phyloP scores from a whole-genome alignment of 176 grass and related monocot species.

The Oryza rufipogon region DNA sequence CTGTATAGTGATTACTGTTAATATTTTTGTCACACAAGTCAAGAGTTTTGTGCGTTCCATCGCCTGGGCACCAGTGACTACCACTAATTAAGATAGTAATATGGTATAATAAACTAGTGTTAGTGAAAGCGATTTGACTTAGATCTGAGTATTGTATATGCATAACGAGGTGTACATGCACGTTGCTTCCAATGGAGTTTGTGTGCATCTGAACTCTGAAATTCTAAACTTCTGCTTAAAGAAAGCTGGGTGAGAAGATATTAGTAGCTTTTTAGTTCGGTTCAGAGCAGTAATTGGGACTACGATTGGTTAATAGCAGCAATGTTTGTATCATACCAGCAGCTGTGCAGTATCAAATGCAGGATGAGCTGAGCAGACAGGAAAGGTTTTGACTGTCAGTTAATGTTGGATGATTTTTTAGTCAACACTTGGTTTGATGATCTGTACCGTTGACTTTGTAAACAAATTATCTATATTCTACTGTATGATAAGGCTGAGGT shows the following conservation, averaged over 20 bases:
- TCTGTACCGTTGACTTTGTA: constrained; percentile 15
- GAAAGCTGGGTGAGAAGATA: constrained; percentile 3
- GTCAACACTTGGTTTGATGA: constrained; percentile 16
- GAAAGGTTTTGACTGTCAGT: background rate
- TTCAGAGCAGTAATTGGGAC: too few relatives aligned
- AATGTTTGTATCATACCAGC: too few relatives aligned
- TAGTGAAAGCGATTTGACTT: background rate
- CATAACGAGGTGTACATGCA: too few relatives aligned
- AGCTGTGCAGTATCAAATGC: too few relatives aligned
- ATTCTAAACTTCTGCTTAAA: background rate
- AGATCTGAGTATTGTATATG: background rate
- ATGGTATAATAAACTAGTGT: background rate
- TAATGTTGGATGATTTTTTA: background rate
- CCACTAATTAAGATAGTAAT: background rate
- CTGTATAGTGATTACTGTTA: background rate
- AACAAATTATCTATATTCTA: background rate
- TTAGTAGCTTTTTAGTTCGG: too few relatives aligned
- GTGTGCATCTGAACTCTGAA: background rate
- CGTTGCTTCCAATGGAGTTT: too few relatives aligned
- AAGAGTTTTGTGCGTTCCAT: background rate
- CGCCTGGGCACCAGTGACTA: too few relatives aligned
- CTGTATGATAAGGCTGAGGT: background rate
- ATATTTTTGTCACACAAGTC: background rate
- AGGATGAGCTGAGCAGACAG: too few relatives aligned
- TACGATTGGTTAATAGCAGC: background rate